phyloP scores from a whole-genome alignment of 495 filamentous ascomycete species.

The Daldinia childiae region DNA sequence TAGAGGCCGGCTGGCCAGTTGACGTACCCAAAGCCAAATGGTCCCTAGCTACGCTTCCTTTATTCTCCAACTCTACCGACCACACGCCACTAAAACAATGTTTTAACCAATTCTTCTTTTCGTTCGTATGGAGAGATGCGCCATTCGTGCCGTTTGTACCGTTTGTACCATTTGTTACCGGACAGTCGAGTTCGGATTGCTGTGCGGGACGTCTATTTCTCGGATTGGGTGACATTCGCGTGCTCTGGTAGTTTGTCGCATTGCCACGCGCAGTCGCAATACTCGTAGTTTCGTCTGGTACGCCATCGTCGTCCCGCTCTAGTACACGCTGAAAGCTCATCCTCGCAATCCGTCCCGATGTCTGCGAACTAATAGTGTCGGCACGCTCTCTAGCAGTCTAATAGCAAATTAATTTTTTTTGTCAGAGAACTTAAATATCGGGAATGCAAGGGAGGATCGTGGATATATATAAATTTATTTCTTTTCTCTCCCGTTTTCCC shows the following conservation, averaged over 20 bases:
- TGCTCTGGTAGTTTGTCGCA: conserved; percentile 50
- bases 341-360: conserved; percentile 23
- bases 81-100: conserved; percentile 72
- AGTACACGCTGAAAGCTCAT: conserved; percentile 38
- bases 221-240: conserved; percentile 40
- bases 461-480: neutral
- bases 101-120: conserved; percentile 49
- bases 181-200: conserved; percentile 18
- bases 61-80: conserved; percentile 92
- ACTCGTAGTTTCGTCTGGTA: conserved; percentile 44
- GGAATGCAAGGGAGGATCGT: conserved; percentile 15
- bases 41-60: conserved; percentile 93
- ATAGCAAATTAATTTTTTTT: neutral
- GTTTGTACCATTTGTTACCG: conserved; percentile 12
- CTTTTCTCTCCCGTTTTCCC: neutral
- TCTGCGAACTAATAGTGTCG: conserved; percentile 38
- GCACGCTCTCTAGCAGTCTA: conserved; percentile 45
- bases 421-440: conserved; percentile 13
- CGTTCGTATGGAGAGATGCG: conserved; percentile 14
- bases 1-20: conserved; percentile 12
- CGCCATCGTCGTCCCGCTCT: conserved; percentile 40
- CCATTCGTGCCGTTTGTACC: conserved; percentile 4
- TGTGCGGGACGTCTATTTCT: conserved; percentile 32
- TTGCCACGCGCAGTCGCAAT: conserved; percentile 44
- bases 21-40: conserved; percentile 88